These are phyloP conservation scores for Cadophora luteo-olivacea DNA, from an alignment of 2,329 filamentous ascomycete species.

Conservation along the genomic window DNA sequence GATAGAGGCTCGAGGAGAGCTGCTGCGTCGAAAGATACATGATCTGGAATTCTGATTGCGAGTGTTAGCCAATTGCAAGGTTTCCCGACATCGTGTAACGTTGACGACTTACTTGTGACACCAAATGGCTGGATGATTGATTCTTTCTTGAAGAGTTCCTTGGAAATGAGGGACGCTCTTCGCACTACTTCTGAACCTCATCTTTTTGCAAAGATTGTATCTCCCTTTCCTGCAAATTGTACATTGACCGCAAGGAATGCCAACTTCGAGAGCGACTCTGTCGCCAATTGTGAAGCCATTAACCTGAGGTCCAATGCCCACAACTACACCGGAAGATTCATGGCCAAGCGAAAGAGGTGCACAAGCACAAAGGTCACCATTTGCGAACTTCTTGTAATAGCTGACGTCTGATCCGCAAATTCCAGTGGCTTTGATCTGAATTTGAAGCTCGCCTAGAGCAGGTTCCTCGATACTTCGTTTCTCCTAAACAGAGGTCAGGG, in stretches of 20 bases:
- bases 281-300: conserved; percentile 61
- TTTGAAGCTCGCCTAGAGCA: conserved; percentile 62
- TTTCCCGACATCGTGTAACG: background rate
- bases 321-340: conserved; percentile 65
- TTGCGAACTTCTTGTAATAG: conserved; percentile 76
- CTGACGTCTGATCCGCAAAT: conserved; percentile 75
- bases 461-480: conserved; percentile 51
- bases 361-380: conserved; percentile 71
- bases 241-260: conserved; percentile 89
- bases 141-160: conserved; percentile 66
- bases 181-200: conserved; percentile 67
- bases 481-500: conserved; percentile 50
- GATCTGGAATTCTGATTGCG: conserved; percentile 58
- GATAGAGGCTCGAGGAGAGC: conserved; percentile 67
- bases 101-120: conserved; percentile 60
- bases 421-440: conserved; percentile 69
- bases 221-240: conserved; percentile 89
- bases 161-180: conserved; percentile 69
- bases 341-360: conserved; percentile 70
- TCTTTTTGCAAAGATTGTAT: conserved; percentile 67
- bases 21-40: conserved; percentile 64
- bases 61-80: conserved; percentile 21
- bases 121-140: conserved; percentile 68
- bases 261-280: conserved; percentile 79
- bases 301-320: conserved; percentile 60